phyloP scores from a whole-genome alignment of 352 stramenopile species.

The Phytophthora ohioensis region DNA sequence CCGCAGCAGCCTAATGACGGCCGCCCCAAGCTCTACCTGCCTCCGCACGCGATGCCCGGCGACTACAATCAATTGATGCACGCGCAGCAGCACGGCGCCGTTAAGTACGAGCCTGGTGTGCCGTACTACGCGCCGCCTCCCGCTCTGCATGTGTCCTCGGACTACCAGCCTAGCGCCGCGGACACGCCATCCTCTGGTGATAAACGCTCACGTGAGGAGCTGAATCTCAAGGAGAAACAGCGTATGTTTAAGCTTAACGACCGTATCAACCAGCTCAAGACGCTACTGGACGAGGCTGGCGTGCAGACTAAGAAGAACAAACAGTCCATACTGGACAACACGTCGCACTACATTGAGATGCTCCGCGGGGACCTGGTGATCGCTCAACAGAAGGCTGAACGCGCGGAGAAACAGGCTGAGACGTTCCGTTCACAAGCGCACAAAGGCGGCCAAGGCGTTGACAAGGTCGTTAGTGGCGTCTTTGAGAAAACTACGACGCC shows the following conservation, averaged over 20 bases:
- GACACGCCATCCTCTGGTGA: constrained; percentile 19
- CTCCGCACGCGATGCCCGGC: constrained; percentile 17
- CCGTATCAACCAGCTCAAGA: constrained; percentile 80
- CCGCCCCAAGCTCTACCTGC: constrained; percentile 46
- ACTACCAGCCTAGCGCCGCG: constrained; percentile 47
- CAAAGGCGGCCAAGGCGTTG: constrained; percentile 26
- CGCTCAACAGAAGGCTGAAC: constrained; percentile 60
- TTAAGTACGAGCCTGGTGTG: constrained; percentile 51
- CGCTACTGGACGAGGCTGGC: constrained; percentile 58
- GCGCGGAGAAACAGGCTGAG: constrained; percentile 60
- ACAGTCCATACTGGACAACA: constrained; percentile 74
- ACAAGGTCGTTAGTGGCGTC: constrained; percentile 36
- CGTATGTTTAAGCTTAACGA: constrained; percentile 92
- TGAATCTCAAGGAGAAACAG: constrained; percentile 90
- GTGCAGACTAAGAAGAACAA: constrained; percentile 82
- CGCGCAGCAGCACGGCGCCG: constrained; percentile 15
- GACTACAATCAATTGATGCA: constrained; percentile 52
- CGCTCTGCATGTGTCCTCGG: constrained; percentile 61
- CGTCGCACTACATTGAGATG: constrained; percentile 68
- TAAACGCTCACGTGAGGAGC: constrained; percentile 76
- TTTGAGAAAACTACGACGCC: constrained; percentile 67
- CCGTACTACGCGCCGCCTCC: constrained; percentile 48
- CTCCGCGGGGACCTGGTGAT: constrained; percentile 57
- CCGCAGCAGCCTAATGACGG: constrained; percentile 40
- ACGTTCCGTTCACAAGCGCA: constrained; percentile 42